A percentile compares a stretch with the other conserved stretches of the same genome.
Evolutionary conservation across 2,329 filamentous ascomycete species (phyloP).

Genomic region (Mariannaea sp.): DNA sequence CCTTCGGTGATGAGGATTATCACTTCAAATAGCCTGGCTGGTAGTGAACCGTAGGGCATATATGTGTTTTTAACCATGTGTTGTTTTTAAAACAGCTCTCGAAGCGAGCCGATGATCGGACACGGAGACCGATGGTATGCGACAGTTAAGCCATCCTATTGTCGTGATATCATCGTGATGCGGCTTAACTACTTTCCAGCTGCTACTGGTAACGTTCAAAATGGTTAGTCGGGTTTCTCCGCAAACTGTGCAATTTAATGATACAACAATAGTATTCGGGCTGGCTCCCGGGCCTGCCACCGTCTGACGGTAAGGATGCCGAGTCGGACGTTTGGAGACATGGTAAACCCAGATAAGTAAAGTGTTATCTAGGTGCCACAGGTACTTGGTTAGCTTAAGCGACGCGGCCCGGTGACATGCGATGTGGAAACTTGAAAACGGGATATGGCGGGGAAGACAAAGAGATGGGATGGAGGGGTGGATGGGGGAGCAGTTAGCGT

Average conservation of each 20-base stretch:
- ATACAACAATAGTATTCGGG: too few species aligned
- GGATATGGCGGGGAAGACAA: too few species aligned
- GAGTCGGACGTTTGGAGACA: not conserved
- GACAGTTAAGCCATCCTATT: not conserved
- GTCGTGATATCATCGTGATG: too few species aligned
- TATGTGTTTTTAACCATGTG: constrained; percentile 10
- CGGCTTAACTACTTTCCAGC: too few species aligned
- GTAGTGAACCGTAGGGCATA: constrained; percentile 1
- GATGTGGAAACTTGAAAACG: too few species aligned
- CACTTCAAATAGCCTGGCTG: not conserved
- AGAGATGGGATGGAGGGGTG: too few species aligned
- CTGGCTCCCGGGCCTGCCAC: not conserved
- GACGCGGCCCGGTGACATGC: not conserved
- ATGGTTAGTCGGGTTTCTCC: not conserved
- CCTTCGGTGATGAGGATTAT: not conserved
- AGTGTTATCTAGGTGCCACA: not conserved
- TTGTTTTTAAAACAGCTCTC: not conserved
- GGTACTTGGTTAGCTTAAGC: constrained; percentile 1
- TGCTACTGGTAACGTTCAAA: too few species aligned
- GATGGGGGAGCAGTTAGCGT: too few species aligned
- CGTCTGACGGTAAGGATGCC: not conserved
- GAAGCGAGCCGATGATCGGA: constrained; percentile 10
- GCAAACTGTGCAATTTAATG: not conserved
- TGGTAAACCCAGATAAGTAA: too few species aligned
- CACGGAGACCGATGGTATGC: constrained; percentile 8